Conservation (phyloP, 345 rosid genomes). For the Raphanus sativus region DNA sequence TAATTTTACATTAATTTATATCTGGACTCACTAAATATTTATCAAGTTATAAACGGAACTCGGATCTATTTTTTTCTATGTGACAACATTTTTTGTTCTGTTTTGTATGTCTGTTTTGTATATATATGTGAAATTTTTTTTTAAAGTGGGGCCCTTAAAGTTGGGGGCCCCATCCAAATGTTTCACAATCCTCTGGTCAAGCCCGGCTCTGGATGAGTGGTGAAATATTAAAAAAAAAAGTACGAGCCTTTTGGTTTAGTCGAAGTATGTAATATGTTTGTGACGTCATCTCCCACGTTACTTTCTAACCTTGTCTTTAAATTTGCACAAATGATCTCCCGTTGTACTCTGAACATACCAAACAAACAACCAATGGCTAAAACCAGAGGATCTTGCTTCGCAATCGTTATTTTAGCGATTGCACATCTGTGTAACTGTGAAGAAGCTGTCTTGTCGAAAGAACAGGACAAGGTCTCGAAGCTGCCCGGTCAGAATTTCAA, state of each 20-base stretch:
- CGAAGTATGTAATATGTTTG: not conserved
- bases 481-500: slow-evolving; percentile 75
- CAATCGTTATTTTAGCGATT: slow-evolving; percentile 22
- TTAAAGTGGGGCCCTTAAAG: too few species aligned
- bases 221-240: not conserved
- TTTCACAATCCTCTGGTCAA: too few species aligned
- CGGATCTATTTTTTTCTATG: too few species aligned
- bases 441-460: slow-evolving; percentile 43
- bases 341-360: not conserved
- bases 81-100: too few species aligned
- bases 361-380: slow-evolving; percentile 25
- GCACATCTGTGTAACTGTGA: slow-evolving; percentile 27
- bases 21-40: too few species aligned
- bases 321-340: not conserved
- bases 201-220: too few species aligned
- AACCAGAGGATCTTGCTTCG: slow-evolving; percentile 19
- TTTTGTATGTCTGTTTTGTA: too few species aligned
- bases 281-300: slow-evolving; percentile 33
- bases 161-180: too few species aligned
- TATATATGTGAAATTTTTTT: too few species aligned
- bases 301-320: slow-evolving; percentile 16
- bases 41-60: too few species aligned
- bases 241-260: slow-evolving; percentile 15
- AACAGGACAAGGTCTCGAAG: slow-evolving; percentile 54
- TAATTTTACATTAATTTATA: too few species aligned